Evolutionary conservation across 352 stramenopile genomes (phyloP), one percentile per base, ranked within the genome.

Genomic region (Phytopythium montanum): DNA sequence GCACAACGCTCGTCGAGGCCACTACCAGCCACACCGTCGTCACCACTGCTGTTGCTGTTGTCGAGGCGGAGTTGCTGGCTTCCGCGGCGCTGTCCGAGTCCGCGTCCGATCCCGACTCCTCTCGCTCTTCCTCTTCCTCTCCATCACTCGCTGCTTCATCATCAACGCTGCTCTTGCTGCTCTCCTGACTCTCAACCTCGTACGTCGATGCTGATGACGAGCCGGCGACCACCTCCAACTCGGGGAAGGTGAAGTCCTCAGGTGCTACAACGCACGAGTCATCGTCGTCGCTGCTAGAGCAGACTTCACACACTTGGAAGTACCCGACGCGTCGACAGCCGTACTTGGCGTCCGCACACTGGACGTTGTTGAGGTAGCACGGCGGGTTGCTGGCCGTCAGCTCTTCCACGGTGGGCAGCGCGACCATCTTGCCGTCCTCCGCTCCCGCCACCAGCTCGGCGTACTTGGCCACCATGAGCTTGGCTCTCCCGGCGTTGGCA

Each of bases 341-440:
- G 51, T 73, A 69, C 28, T 60, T 21, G 10, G 72, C 73, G n/a
- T 66, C 70, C n/a, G 59, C 65, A 50, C 81, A 92, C 46, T 56
- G 60, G 34, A 76, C 72, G 21, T 82, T 62, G 56, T 88, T 93
- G 38, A 73, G 48, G 61, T 88, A 93, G 62, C 81, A 92, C 59
- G 69, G 54, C 3, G 79, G 81, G 58, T 93, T 92, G 14, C 57
- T 57, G 1, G 57, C 61, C 1, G 68, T 66, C 38, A 93, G 74
- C 21, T 72, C 54, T 0, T 59, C 60, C 33, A 81, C 49, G 0
- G 63, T 80, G 31, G 79, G 76, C 14, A 93, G 68, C 13, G 68
- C n/a, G 45, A 73, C 56, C 61, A 92, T 85, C 52, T 74, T 48
- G 25, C 60, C 69, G 42, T 74, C 48, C 16, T 54, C 66, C 9